These are phyloP conservation scores for Hypoxylon sp. DNA, from an alignment of 2,329 filamentous ascomycete species.

Conservation along the genomic window DNA sequence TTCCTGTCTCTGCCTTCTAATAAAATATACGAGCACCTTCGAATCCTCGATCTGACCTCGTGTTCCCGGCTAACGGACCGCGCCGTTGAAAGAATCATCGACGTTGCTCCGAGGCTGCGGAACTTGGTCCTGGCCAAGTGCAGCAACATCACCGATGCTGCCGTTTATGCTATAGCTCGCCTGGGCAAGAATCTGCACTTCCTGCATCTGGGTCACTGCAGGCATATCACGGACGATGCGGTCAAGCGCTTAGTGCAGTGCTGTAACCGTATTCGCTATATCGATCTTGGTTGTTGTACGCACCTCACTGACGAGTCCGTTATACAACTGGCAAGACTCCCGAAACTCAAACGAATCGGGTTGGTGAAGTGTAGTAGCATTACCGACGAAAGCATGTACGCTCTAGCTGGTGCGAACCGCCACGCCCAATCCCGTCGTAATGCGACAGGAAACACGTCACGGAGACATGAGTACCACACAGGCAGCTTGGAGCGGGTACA, in stretches of 20 bases:
- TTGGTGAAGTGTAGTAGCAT: constrained; percentile 94
- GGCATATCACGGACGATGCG: constrained; percentile 89
- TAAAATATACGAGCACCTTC: constrained; percentile 84
- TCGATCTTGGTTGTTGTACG: constrained; percentile 95
- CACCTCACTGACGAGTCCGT: constrained; percentile 91
- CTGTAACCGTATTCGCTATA: constrained; percentile 96
- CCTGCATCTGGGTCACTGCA: constrained; percentile 94
- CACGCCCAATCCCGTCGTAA: constrained; percentile 66
- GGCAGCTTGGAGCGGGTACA: constrained; percentile 91
- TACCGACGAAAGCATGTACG: constrained; percentile 89
- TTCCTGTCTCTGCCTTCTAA: constrained; percentile 83
- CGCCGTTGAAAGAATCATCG: constrained; percentile 89
- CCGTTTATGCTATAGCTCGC: constrained; percentile 88
- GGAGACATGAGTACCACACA: constrained; percentile 66
- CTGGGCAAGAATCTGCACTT: constrained; percentile 98
- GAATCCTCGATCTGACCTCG: constrained; percentile 93
- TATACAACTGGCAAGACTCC: constrained; percentile 84
- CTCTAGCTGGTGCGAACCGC: constrained; percentile 80
- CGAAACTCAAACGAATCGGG: constrained; percentile 94
- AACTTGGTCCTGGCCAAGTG: constrained; percentile 97
- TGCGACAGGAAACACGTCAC: constrained; percentile 62
- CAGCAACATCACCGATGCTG: constrained; percentile 88
- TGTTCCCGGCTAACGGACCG: constrained; percentile 88
- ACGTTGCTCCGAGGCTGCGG: constrained; percentile 86
- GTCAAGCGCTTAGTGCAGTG: constrained; percentile 85